Evolutionary conservation across 306 rosid genomes (phyloP).

Genomic region (Pyrus pyrifolia): DNA sequence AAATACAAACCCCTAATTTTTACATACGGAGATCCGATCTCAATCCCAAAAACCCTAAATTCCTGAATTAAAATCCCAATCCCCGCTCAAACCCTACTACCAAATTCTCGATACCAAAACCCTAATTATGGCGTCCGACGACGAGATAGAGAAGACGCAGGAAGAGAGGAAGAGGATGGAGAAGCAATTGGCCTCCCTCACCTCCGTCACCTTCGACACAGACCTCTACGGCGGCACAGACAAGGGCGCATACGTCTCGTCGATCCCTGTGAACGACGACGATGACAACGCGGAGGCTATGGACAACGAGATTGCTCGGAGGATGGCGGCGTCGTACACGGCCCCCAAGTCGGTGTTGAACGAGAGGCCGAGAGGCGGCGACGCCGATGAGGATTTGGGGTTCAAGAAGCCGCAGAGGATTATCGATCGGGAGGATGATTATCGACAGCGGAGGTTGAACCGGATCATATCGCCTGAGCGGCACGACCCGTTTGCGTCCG

Average conservation of each 20-base stretch:
- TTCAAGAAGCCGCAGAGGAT: slow-evolving; percentile 47
- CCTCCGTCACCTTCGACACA: slow-evolving; percentile 46
- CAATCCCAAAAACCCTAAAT: not conserved
- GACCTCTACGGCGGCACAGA: slow-evolving; percentile 52
- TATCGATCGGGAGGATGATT: slow-evolving; percentile 58
- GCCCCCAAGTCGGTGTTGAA: slow-evolving; percentile 57
- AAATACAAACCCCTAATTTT: no score
- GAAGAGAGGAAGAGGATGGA: slow-evolving; percentile 66
- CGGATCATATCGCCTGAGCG: slow-evolving; percentile 59
- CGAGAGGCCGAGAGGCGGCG: slow-evolving; percentile 45
- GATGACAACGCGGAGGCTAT: slow-evolving; percentile 43
- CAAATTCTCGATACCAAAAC: not conserved
- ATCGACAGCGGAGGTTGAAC: slow-evolving; percentile 48
- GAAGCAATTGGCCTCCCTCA: slow-evolving; percentile 57
- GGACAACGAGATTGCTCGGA: slow-evolving; percentile 53
- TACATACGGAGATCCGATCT: no score
- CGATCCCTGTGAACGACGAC: slow-evolving; percentile 61
- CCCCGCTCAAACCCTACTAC: no score
- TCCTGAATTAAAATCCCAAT: not conserved
- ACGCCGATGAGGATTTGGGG: slow-evolving; percentile 41
- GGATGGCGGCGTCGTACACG: slow-evolving; percentile 43
- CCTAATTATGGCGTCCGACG: slow-evolving; percentile 17
- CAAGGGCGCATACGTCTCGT: slow-evolving; percentile 41
- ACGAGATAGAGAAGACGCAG: slow-evolving; percentile 76
- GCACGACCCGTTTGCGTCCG: slow-evolving; percentile 55